Evolutionary conservation across 176 grass and related monocot species (phyloP), one percentile per base, ranked within the genome.

Genomic region (Aegilops umbellulata): DNA sequence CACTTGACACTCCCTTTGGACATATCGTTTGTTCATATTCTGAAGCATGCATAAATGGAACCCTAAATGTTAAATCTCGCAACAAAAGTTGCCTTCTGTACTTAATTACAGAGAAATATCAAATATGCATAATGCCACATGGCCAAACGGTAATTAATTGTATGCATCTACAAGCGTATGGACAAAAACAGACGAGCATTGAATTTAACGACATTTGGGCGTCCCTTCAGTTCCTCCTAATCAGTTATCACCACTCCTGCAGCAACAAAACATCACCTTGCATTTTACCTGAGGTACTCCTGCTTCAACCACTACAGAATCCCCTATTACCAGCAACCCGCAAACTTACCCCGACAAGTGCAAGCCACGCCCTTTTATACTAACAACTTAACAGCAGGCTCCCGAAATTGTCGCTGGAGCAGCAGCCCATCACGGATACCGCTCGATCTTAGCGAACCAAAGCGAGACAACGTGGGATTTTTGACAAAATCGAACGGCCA

Each of bases 41-140:
- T 4, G 49, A 61, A 30, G 29, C 16, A 58, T 77, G 65, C 27
- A 65, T 55, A 79, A 39, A 17, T 51, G 23, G 34, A 65, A 74
- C 3, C 8, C 2, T 27, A 79, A 80, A 16, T 6, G 4, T 39
- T 63, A 55, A 29, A 49, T 39, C 51, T 57, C 53, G 31, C 20
- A 19, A 55, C 9, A 67, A 74, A 34, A 6, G 13, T 62, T 42
- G 25, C 12, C 14, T 30, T 60, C 31, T 26, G 65, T 47, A 90
- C 53, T 69, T 86, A 35, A 49, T 44, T 79, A 60, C 10, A 66
- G 32, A 80, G 36, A 83, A 73, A 90, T 51, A 78, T 14, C 62
- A 83, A 79, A 90, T 62, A 76, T 38, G 61, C 30, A 64, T 53
- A 67, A 23, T 8, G 10, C 42, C 62, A 34, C 4, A 27, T 19